Evolutionary conservation across 2,329 filamentous ascomycete genomes (phyloP), one percentile per base, ranked within the genome.

Genomic region (Pseudogymnoascus sp.): DNA sequence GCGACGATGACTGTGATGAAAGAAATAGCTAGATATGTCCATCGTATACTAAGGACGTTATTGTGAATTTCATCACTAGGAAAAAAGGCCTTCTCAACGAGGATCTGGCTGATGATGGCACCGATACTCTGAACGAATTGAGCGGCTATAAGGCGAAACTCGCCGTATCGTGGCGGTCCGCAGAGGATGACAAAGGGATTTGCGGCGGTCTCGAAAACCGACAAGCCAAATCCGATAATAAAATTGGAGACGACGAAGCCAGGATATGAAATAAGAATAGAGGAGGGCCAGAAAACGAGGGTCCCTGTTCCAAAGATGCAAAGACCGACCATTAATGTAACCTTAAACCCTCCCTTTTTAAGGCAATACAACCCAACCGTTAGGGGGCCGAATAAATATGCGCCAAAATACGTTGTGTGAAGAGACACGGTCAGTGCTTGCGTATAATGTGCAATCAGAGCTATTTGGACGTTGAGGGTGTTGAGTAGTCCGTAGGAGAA

Each of bases 401-500:
- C 83, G 1, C 83, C 87, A 71, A 88, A 92, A 71, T 91, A 91
- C 4, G 86, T 82, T 66, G 83, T 86, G 35, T 88, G 89, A 43
- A 90, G 80, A 41, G 88, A 89, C 40, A 91, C 81, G 1, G 86
- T 87, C 6, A 90, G 77, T 5, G 84, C 81, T 1, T 79, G 74
- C 0, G 80, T 82, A 81, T 70, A 70, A 28, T 81, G 69, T 12
- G 87, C 82, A 4, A 90, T 83, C 14, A 77, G 72, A 50, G 88
- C 86, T 61, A 91, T 86, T 24, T 85, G 87, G 22, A 82, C 83
- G 72, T 96, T 96, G 37, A 96, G 82, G 0, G 88, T 89, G 71
- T 93, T 90, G 5, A 96, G 79, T 2, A 96, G 81, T 0, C 92
- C 92, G 68, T 96, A 96, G 0, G 91, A 91, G 64, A 96, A 88